Percentiles rank a stretch among this genome's conserved stretches.
These are phyloP conservation scores for Moniliophthora roreri DNA, from an alignment of 1,284 basidiomycete species.

Conservation along the genomic window DNA sequence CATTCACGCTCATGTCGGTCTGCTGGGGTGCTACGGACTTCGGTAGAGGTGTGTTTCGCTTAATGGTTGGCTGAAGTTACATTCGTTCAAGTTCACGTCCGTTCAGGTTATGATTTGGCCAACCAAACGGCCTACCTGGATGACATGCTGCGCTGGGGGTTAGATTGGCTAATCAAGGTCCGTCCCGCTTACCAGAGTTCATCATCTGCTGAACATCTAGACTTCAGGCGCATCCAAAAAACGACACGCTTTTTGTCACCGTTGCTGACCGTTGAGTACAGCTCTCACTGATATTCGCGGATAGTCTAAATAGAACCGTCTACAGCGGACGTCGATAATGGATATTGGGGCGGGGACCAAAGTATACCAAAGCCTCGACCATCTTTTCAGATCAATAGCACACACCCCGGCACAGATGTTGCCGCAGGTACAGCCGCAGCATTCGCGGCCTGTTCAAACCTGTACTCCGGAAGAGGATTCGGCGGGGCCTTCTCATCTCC, in stretches of 20 bases:
- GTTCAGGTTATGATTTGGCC: slow-evolving; percentile 72
- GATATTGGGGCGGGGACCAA: slow-evolving; percentile 88
- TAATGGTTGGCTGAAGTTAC: neutral
- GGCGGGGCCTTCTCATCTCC: slow-evolving; percentile 52
- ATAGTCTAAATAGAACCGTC: neutral
- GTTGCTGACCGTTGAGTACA: slow-evolving; percentile 57
- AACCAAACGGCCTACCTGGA: slow-evolving; percentile 90
- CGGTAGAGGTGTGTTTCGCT: slow-evolving; percentile 56
- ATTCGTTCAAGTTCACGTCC: slow-evolving; percentile 6
- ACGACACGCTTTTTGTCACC: slow-evolving; percentile 77
- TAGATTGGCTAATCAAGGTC: slow-evolving; percentile 90
- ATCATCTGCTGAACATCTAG: neutral
- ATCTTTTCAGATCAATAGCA: slow-evolving; percentile 76
- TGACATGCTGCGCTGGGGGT: slow-evolving; percentile 83
- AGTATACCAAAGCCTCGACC: slow-evolving; percentile 75
- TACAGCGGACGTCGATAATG: slow-evolving; percentile 61
- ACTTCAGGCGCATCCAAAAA: slow-evolving; percentile 74
- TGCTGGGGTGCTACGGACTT: slow-evolving; percentile 88
- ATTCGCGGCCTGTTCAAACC: slow-evolving; percentile 81
- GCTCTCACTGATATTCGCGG: neutral
- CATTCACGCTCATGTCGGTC: slow-evolving; percentile 78
- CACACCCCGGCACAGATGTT: slow-evolving; percentile 85
- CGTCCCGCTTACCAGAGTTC: slow-evolving; percentile 15
- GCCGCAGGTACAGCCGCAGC: slow-evolving; percentile 83
- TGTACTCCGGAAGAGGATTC: slow-evolving; percentile 67